phyloP scores from a whole-genome alignment of 2,329 filamentous ascomycete species.

The Alternaria arbusti region DNA sequence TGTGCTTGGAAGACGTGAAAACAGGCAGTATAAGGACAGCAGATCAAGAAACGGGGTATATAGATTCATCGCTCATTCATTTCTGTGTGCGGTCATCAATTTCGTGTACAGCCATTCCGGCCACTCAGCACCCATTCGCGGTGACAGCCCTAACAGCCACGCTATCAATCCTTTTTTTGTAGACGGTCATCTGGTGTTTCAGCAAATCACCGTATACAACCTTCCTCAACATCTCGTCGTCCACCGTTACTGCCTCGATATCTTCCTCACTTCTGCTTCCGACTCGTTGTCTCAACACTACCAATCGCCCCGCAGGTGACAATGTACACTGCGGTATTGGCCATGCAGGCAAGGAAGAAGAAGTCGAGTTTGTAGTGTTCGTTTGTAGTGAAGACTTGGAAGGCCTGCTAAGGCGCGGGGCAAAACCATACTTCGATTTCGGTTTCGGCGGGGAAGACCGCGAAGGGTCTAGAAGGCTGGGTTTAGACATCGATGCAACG shows the following conservation, averaged over 20 bases:
- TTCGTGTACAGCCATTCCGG: neutral
- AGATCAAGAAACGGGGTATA: neutral
- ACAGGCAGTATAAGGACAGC: neutral
- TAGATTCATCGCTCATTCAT: slow-evolving; percentile 2
- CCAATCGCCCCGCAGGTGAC: slow-evolving; percentile 72
- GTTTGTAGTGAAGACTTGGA: slow-evolving; percentile 35
- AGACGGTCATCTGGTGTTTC: slow-evolving; percentile 80
- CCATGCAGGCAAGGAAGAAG: slow-evolving; percentile 61
- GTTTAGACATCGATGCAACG: slow-evolving; percentile 31
- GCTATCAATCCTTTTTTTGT: slow-evolving; percentile 72
- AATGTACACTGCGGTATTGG: slow-evolving; percentile 69
- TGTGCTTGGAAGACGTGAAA: neutral
- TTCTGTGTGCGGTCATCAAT: slow-evolving; percentile 2
- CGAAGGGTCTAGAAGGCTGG: slow-evolving; percentile 24
- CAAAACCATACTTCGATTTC: slow-evolving; percentile 14
- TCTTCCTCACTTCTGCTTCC: slow-evolving; percentile 53
- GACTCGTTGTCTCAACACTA: slow-evolving; percentile 62
- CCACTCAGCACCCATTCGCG: slow-evolving; percentile 39
- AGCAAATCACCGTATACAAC: slow-evolving; percentile 83
- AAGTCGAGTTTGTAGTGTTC: slow-evolving; percentile 29
- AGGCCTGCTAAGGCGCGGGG: slow-evolving; percentile 18
- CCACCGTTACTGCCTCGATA: slow-evolving; percentile 71
- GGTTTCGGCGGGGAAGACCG: slow-evolving; percentile 19
- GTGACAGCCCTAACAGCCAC: slow-evolving; percentile 74
- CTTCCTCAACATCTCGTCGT: slow-evolving; percentile 70